Evolutionary conservation across 2,329 filamentous ascomycete species (phyloP).

Genomic region (Gnomoniopsis smithogilvyi): DNA sequence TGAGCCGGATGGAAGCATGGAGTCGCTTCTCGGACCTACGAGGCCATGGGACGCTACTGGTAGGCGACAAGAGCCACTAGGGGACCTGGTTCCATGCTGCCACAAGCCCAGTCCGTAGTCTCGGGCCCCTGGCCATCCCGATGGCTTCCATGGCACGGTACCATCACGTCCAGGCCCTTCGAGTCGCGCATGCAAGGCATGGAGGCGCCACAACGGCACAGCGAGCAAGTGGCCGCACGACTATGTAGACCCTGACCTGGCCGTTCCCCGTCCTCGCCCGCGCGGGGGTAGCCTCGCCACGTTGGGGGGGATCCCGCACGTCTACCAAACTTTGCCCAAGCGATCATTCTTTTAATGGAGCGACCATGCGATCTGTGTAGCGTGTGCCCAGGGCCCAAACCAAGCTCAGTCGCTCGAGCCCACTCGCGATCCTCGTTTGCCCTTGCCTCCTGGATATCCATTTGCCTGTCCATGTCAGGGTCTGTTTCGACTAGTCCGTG

Average conservation of each 20-base stretch:
- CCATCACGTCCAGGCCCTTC: neutral
- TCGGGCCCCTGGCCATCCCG: neutral
- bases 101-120: neutral
- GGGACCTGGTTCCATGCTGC: neutral
- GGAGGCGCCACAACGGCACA: neutral
- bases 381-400: constrained; percentile 17
- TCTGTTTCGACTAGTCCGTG: constrained; percentile 43
- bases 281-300: constrained; percentile 12
- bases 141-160: neutral
- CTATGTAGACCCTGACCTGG: constrained; percentile 8
- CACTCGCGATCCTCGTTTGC: constrained; percentile 27
- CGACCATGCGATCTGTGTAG: constrained; percentile 26
- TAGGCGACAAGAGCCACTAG: neutral
- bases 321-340: constrained; percentile 19
- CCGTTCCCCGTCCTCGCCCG: neutral
- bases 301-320: neutral
- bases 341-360: constrained; percentile 29
- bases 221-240: constrained; percentile 17
- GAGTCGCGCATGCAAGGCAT: neutral
- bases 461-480: constrained; percentile 35
- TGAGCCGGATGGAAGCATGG: neutral
- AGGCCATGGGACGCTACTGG: neutral
- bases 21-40: neutral
- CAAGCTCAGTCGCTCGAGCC: constrained; percentile 24
- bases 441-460: constrained; percentile 28